Evolutionary conservation across 2,329 filamentous ascomycete genomes (phyloP), one percentile per base, ranked within the genome.

Genomic region (Colletotrichum salicis): DNA sequence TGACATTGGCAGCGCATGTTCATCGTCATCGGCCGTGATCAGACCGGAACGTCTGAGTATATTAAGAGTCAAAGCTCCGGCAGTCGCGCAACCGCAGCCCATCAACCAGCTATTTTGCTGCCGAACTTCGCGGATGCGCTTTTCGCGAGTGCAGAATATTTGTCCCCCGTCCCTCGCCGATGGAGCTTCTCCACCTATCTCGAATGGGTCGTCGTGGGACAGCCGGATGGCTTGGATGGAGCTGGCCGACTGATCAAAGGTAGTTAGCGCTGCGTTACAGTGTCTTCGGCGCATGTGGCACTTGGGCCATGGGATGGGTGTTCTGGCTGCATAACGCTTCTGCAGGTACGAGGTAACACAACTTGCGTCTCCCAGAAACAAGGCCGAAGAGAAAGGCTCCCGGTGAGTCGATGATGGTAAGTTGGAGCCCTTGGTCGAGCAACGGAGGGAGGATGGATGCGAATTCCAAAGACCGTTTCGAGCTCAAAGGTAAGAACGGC

Each of bases 311-410:
- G 59, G 41, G 41, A n/a, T 48, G 41, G 41, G 64, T 51, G 54
- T 41, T 45, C 61, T 48, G 29, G 69, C 62, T 71, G 66, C 73
- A 75, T 68, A 65, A 62, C 74, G 74, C 72, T 74, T 76, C 75
- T 76, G 76, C 76, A 77, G 75, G 75, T 75, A 73, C 71, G 71
- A 73, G 70, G 73, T 60, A 75, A 72, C 35, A 70, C n/a, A 69
- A 52, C 56, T 56, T 67, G 52, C 22, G 52, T 33, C 54, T 48
- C 19, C 37, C 41, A 48, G 31, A 51, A 61, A 13, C 55, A 58
- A 59, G 58, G 68, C n/a, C 64, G 24, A 71, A 24, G 45, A 33
- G 29, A 6, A 70, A 15, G 27, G 41, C 37, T 67, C 35, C 63
- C 29, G 19, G 45, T 27, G 52, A 10, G 55, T 12, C 35, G 33